Evolutionary conservation across 495 filamentous ascomycete genomes (phyloP).

Genomic region (Pseudoneurospora amorphoporcata): DNA sequence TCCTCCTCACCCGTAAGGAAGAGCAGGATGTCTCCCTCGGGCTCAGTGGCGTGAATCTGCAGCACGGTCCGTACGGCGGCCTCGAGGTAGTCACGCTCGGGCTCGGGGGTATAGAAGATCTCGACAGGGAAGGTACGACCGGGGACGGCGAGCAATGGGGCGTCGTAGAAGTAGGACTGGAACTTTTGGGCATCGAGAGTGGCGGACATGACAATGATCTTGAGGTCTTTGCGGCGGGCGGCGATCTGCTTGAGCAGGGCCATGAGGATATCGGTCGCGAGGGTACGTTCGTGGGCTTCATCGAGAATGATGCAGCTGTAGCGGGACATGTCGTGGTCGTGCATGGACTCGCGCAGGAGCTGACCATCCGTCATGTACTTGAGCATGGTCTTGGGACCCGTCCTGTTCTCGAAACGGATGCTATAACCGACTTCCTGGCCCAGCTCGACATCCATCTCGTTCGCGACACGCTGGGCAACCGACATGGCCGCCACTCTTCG

Average conservation of each 20-base stretch:
- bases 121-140: conserved; percentile 95
- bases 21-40: conserved; percentile 87
- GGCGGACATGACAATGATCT: conserved; percentile 98
- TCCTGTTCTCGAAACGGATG: conserved; percentile 97
- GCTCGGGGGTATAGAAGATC: conserved; percentile 95
- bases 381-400: conserved; percentile 77
- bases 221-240: conserved; percentile 67
- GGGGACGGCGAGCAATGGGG: conserved; percentile 86
- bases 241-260: conserved; percentile 84
- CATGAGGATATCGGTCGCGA: conserved; percentile 95
- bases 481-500: conserved; percentile 98
- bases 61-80: conserved; percentile 88
- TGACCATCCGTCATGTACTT: conserved; percentile 99
- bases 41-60: conserved; percentile 89
- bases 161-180: conserved; percentile 93
- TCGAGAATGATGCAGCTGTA: conserved; percentile 99
- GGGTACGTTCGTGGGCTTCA: conserved; percentile 92
- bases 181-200: conserved; percentile 97
- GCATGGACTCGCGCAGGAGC: conserved; percentile 95
- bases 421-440: conserved; percentile 98
- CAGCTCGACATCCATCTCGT: conserved; percentile 89
- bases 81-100: conserved; percentile 94
- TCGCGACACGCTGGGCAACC: conserved; percentile 93
- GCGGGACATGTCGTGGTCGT: conserved; percentile 78
- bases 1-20: conserved; percentile 99